phyloP scores from a whole-genome alignment of 495 filamentous ascomycete genomes.

The Podospora fimiseda region DNA sequence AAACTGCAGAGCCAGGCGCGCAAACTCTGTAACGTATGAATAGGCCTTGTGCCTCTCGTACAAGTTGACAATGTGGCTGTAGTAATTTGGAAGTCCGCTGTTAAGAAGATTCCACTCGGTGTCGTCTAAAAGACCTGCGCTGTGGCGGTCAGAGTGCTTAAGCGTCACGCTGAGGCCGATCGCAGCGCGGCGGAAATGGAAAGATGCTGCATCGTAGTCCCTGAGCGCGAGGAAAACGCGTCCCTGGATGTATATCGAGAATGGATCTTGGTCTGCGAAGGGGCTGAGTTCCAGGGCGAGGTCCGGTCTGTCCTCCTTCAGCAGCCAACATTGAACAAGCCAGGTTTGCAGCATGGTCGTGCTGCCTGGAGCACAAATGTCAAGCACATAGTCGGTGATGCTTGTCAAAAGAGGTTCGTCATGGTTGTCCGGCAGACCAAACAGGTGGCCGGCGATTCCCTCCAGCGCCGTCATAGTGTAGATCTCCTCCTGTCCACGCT shows the following conservation, averaged over 20 bases:
- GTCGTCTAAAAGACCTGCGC: constrained; percentile 60
- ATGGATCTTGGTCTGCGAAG: constrained; percentile 58
- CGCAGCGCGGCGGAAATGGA: constrained; percentile 75
- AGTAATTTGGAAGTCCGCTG: constrained; percentile 74
- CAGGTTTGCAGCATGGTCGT: constrained; percentile 43
- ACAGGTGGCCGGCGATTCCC: constrained; percentile 44
- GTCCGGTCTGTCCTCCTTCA: constrained; percentile 62
- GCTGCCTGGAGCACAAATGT: constrained; percentile 48
- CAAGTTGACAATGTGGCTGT: constrained; percentile 73
- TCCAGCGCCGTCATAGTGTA: constrained; percentile 45
- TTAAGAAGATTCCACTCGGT: constrained; percentile 66
- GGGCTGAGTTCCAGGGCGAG: constrained; percentile 69
- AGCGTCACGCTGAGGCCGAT: constrained; percentile 57
- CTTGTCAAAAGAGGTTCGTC: constrained; percentile 34
- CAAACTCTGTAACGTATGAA: constrained; percentile 78
- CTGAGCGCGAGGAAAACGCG: constrained; percentile 68
- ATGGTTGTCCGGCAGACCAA: constrained; percentile 35
- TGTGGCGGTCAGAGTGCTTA: constrained; percentile 35
- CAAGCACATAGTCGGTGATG: constrained; percentile 47
- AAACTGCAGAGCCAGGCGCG: constrained; percentile 69
- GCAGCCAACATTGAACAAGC: constrained; percentile 62
- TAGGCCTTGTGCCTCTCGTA: constrained; percentile 71
- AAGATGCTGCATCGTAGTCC: constrained; percentile 64
- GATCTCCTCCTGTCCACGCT: constrained; percentile 33
- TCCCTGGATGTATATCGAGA: constrained; percentile 81